These are phyloP conservation scores for Pilobolus umbonatus DNA, from an alignment of 192 early-diverging fungal species.

Conservation along the genomic window DNA sequence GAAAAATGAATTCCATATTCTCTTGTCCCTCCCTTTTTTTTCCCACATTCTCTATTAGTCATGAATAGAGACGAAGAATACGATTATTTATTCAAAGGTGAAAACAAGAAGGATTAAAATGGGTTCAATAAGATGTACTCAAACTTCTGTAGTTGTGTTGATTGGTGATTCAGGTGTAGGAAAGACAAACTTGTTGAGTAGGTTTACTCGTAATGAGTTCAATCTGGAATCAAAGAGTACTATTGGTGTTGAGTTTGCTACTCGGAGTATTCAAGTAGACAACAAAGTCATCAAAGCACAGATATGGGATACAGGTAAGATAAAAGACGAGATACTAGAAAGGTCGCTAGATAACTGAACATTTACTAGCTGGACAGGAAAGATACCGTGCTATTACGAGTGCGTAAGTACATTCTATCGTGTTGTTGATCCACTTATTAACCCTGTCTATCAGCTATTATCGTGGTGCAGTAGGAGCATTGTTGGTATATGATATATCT, in stretches of 20 bases:
- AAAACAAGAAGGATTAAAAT: neutral
- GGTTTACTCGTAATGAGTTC: constrained; percentile 98
- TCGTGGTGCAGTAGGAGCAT: constrained; percentile 92
- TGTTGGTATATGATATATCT: constrained; percentile 97
- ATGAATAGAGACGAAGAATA: constrained; percentile 58
- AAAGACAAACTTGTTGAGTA: constrained; percentile 94
- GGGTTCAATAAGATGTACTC: neutral
- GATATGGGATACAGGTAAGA: constrained; percentile 97
- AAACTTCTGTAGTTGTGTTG: constrained; percentile 45
- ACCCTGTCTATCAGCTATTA: constrained; percentile 63
- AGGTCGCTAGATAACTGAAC: neutral
- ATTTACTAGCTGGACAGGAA: constrained; percentile 52
- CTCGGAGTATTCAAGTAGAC: constrained; percentile 93
- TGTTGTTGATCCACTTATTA: neutral
- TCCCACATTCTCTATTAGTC: no score
- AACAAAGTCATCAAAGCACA: constrained; percentile 98
- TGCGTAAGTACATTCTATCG: constrained; percentile 32
- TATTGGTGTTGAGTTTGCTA: constrained; percentile 99
- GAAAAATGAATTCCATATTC: no score
- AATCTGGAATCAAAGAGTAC: constrained; percentile 98
- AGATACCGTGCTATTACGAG: constrained; percentile 83
- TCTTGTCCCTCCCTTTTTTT: no score
- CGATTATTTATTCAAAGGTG: constrained; percentile 86
- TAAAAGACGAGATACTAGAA: neutral
- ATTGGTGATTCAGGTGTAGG: constrained; percentile 60